These are phyloP conservation scores for Pleodorina starrii DNA, from an alignment of 139 green algal genomes.

Conservation along the genomic window DNA sequence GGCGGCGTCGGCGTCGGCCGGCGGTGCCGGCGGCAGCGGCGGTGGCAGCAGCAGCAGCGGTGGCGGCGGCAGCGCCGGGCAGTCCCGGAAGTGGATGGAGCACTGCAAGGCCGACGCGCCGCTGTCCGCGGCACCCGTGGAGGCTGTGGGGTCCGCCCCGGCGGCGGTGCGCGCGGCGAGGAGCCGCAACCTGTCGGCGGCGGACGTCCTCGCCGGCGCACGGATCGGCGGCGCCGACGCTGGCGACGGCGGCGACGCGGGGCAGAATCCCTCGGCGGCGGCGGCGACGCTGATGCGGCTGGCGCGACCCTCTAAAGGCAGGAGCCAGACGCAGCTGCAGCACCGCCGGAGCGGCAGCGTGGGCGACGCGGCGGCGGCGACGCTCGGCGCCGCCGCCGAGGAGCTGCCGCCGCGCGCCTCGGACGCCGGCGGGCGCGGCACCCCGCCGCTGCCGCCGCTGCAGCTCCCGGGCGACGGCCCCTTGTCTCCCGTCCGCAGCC, in stretches of 20 bases:
- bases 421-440: background rate
- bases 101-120: background rate
- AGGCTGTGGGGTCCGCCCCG: conserved; percentile 27
- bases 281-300: background rate
- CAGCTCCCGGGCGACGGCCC: background rate
- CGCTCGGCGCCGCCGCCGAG: background rate
- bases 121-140: background rate
- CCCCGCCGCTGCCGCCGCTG: background rate
- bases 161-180: conserved; percentile 38
- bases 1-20: background rate
- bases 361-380: background rate
- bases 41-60: background rate
- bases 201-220: background rate
- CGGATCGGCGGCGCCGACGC: background rate
- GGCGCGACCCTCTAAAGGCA: background rate
- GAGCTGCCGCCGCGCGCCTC: background rate
- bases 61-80: background rate
- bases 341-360: background rate
- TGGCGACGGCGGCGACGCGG: background rate
- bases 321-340: background rate
- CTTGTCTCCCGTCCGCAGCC: background rate
- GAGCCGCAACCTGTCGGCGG: background rate
- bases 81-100: conserved; percentile 38
- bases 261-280: background rate
- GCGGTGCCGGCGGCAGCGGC: background rate